A percentile compares a stretch with the other conserved stretches of the same genome.
These are phyloP conservation scores for Vanrija sp. DNA, from an alignment of 1,284 basidiomycete genomes.

Conservation along the genomic window DNA sequence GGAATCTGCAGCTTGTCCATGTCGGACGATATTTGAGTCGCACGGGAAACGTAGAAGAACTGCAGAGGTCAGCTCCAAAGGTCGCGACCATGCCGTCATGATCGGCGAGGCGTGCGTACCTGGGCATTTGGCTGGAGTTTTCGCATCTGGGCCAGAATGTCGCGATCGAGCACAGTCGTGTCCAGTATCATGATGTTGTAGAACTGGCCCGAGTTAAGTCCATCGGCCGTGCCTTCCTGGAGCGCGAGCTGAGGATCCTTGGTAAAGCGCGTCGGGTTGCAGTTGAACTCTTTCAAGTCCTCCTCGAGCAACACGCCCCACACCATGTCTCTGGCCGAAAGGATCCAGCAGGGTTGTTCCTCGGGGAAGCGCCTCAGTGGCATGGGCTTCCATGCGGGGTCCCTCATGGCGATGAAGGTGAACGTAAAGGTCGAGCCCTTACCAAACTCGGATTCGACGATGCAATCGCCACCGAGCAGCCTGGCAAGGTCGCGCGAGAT, in stretches of 20 bases:
- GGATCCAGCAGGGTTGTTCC: conserved; percentile 22
- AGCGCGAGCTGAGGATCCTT: conserved; percentile 18
- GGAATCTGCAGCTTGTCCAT: conserved; percentile 13
- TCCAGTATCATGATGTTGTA: conserved; percentile 31
- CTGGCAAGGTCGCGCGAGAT: conserved; percentile 42
- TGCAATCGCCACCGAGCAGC: conserved; percentile 43
- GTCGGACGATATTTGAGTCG: conserved; percentile 28
- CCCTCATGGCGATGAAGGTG: conserved; percentile 28
- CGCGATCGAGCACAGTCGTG: conserved; percentile 14
- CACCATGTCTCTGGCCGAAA: conserved; percentile 18
- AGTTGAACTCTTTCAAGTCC: conserved; percentile 28
- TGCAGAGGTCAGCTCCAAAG: conserved; percentile 8
- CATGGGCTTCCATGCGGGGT: conserved; percentile 12
- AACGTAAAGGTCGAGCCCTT: conserved; percentile 45
- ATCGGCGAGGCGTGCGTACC: conserved; percentile 8
- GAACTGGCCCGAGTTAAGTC: conserved; percentile 18
- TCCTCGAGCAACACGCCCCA: conserved; percentile 32
- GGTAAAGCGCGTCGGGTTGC: conserved; percentile 28
- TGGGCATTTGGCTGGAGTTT: conserved; percentile 28
- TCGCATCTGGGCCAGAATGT: conserved; percentile 16
- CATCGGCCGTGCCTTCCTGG: conserved; percentile 15
- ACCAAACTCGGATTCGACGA: conserved; percentile 40
- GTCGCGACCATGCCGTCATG: too few species aligned
- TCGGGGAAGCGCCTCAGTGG: conserved; percentile 4
- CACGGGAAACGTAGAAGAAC: conserved; percentile 33